phyloP scores from a whole-genome alignment of 257 asterid species.

The Gentiana straminea region DNA sequence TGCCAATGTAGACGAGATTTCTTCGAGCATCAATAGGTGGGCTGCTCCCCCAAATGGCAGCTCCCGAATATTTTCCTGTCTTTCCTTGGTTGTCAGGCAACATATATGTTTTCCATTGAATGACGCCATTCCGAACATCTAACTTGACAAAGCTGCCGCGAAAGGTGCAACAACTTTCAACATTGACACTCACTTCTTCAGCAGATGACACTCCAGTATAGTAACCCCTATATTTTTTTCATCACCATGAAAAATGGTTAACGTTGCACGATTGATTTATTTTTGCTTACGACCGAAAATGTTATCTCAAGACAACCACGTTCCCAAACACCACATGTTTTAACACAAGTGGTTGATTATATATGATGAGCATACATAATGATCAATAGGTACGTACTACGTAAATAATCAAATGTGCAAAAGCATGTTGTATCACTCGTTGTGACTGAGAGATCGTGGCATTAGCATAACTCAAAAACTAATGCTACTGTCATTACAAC shows the following conservation, averaged over 20 bases:
- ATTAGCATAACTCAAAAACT: too few species aligned
- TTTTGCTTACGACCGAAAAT: not conserved
- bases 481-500: too few species aligned
- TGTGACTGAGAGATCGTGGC: too few species aligned
- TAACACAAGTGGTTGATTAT: too few species aligned
- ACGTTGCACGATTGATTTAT: not conserved
- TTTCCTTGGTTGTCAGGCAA: constrained; percentile 27
- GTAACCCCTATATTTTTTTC: constrained; percentile 10
- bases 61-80: constrained; percentile 34
- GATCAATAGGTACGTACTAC: too few species aligned
- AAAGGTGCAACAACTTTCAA: constrained; percentile 34
- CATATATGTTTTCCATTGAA: constrained; percentile 36
- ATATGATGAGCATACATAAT: too few species aligned
- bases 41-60: constrained; percentile 27
- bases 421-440: too few species aligned
- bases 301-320: constrained; percentile 6
- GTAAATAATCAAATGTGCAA: too few species aligned
- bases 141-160: constrained; percentile 43
- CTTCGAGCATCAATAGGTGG: constrained; percentile 11
- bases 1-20: constrained; percentile 8
- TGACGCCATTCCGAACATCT: constrained; percentile 12
- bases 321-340: too few species aligned
- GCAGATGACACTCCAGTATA: constrained; percentile 40
- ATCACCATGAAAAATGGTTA: not conserved
- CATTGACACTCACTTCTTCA: constrained; percentile 18